phyloP scores from a whole-genome alignment of 2,329 filamentous ascomycete genomes.

The Neoscytalidium dimidiatum region DNA sequence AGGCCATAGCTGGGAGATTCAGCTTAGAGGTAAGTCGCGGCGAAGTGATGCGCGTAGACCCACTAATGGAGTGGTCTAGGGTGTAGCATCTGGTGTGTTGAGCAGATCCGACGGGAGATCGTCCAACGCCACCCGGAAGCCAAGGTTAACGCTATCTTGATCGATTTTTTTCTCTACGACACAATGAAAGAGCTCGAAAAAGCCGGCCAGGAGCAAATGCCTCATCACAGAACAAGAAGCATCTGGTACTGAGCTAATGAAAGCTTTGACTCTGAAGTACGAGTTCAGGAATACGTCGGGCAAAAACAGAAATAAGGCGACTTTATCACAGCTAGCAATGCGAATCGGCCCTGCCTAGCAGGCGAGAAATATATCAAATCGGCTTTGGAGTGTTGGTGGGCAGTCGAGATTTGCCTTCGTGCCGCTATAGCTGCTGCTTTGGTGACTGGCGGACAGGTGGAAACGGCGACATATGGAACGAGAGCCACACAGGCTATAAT shows the following conservation, averaged over 20 bases:
- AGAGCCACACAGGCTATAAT: neutral
- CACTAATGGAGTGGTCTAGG: slow-evolving; percentile 47
- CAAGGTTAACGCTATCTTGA: slow-evolving; percentile 78
- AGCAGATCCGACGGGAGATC: slow-evolving; percentile 84
- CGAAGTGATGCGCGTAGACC: neutral
- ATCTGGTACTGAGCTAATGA: slow-evolving; percentile 77
- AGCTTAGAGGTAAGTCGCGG: slow-evolving; percentile 69
- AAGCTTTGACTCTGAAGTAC: neutral
- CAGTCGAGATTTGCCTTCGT: neutral
- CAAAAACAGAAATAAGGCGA: neutral
- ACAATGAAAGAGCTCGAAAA: slow-evolving; percentile 82
- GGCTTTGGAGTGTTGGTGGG: neutral
- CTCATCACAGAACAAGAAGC: slow-evolving; percentile 86
- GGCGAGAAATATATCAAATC: neutral
- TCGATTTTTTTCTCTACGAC: slow-evolving; percentile 98
- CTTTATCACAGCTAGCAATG: neutral
- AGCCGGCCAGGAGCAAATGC: slow-evolving; percentile 57
- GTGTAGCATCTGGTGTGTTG: slow-evolving; percentile 95
- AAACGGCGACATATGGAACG: neutral
- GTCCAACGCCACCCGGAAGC: slow-evolving; percentile 69
- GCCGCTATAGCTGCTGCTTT: neutral
- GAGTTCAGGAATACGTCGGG: too few species aligned
- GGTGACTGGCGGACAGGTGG: neutral
- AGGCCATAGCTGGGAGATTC: slow-evolving; percentile 79
- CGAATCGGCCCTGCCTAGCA: neutral